A percentile compares a stretch with the other conserved stretches of the same genome.
Conservation (phyloP, 2,329 filamentous ascomycete genomes). For the Blumeria hordei region DNA sequence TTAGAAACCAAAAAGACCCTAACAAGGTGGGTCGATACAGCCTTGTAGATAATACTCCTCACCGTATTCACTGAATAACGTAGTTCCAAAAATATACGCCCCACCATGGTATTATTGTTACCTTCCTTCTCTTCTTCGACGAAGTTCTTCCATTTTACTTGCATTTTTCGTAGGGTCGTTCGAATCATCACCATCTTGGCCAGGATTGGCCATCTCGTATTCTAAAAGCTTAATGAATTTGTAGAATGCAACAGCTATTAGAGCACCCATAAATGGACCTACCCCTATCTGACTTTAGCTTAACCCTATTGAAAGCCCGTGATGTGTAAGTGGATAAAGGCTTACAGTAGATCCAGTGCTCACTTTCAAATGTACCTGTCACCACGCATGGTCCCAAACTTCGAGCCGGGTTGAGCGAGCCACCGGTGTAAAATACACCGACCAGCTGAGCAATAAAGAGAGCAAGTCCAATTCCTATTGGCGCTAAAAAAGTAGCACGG, state of each 20-base stretch:
- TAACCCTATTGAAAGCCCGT: no score
- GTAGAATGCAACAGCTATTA: conserved; percentile 26
- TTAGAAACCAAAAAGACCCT: no score
- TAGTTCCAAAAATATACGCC: no score
- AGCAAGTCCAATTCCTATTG: conserved; percentile 22
- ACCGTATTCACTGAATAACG: no score
- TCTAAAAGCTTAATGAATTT: conserved; percentile 25
- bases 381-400: conserved; percentile 24
- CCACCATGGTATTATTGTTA: neutral
- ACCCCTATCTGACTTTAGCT: conserved; percentile 14
- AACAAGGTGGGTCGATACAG: no score
- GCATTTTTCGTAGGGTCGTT: conserved; percentile 20
- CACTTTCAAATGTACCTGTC: conserved; percentile 18
- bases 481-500: conserved; percentile 22
- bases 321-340: neutral
- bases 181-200: conserved; percentile 20
- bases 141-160: conserved; percentile 15
- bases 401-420: conserved; percentile 22
- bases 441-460: conserved; percentile 24
- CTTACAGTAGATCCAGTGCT: conserved; percentile 25
- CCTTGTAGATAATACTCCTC: no score
- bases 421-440: conserved; percentile 18
- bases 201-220: conserved; percentile 26
- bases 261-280: conserved; percentile 24
- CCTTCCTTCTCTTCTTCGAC: conserved; percentile 11